phyloP scores from a whole-genome alignment of 148 eudicot species.

The Persicaria tinctoria region DNA sequence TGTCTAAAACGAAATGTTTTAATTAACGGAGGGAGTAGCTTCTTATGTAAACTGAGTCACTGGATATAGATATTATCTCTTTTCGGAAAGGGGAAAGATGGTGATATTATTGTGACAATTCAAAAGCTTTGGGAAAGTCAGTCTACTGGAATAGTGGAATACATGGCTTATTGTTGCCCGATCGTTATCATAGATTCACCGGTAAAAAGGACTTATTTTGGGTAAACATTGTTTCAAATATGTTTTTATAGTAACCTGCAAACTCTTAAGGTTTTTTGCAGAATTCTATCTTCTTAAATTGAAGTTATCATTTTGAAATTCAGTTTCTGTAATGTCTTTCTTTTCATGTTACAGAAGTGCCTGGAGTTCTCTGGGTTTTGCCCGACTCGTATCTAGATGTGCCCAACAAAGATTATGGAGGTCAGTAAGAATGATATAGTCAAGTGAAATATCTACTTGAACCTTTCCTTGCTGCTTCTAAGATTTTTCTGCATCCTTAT shows the following conservation, averaged over 20 bases:
- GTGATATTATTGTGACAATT: not conserved
- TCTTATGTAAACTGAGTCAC: not conserved
- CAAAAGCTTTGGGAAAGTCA: not conserved
- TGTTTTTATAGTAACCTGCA: not conserved
- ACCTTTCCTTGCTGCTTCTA: not conserved
- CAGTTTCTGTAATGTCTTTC: slow-evolving; percentile 6
- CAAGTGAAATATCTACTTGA: not conserved
- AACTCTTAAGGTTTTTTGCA: not conserved
- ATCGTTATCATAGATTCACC: not conserved
- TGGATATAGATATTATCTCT: too few species aligned
- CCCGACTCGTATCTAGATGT: slow-evolving; percentile 97
- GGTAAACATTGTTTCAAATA: not conserved
- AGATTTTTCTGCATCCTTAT: not conserved
- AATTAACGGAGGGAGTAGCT: not conserved
- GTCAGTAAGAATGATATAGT: slow-evolving; percentile 26
- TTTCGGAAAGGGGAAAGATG: not conserved
- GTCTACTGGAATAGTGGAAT: not conserved
- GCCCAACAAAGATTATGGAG: slow-evolving; percentile 97
- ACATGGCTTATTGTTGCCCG: not conserved
- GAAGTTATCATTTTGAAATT: slow-evolving; percentile 1
- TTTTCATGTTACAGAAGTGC: slow-evolving; percentile 36
- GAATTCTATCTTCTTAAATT: not conserved
- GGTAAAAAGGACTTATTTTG: not conserved
- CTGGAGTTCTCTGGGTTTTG: slow-evolving; percentile 87
- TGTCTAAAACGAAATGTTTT: too few species aligned